A percentile compares a stretch with the other conserved stretches of the same genome.
Evolutionary conservation across 2,329 filamentous ascomycete species (phyloP).

Genomic region (Amauroascus verrucosus): DNA sequence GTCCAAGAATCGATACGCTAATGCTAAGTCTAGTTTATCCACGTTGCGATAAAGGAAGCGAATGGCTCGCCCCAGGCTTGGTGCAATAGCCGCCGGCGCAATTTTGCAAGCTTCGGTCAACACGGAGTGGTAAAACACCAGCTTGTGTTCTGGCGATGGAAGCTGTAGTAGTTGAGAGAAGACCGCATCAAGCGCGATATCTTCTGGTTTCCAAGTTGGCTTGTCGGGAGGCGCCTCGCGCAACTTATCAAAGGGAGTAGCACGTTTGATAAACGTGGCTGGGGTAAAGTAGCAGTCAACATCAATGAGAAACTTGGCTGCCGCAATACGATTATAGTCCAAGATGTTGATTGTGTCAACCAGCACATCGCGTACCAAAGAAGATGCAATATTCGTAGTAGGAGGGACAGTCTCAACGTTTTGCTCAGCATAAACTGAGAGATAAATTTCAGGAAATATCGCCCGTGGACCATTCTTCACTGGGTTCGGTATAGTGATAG

Average conservation of each 20-base stretch:
- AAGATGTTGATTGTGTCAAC: slow-evolving; percentile 90
- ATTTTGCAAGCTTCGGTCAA: slow-evolving; percentile 94
- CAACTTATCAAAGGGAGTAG: slow-evolving; percentile 83
- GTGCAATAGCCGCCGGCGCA: slow-evolving; percentile 89
- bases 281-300: slow-evolving; percentile 89
- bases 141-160: slow-evolving; percentile 77
- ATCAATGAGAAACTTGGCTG: slow-evolving; percentile 83
- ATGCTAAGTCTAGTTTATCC: slow-evolving; percentile 73
- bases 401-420: slow-evolving; percentile 82
- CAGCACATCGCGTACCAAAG: slow-evolving; percentile 72
- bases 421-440: slow-evolving; percentile 82
- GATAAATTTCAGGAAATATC: slow-evolving; percentile 84
- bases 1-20: slow-evolving; percentile 79
- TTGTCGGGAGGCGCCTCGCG: slow-evolving; percentile 53
- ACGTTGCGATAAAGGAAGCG: slow-evolving; percentile 78
- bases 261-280: slow-evolving; percentile 84
- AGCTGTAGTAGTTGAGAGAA: slow-evolving; percentile 91
- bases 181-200: slow-evolving; percentile 92
- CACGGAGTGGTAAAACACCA: slow-evolving; percentile 92
- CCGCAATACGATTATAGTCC: slow-evolving; percentile 80
- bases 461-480: slow-evolving; percentile 64
- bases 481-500: slow-evolving; percentile 62
- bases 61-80: slow-evolving; percentile 85
- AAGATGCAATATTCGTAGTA: slow-evolving; percentile 63
- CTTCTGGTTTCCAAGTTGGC: slow-evolving; percentile 92